Evolutionary conservation across 768 basidiomycete genomes (phyloP).

Genomic region (Auricularia sp.): DNA sequence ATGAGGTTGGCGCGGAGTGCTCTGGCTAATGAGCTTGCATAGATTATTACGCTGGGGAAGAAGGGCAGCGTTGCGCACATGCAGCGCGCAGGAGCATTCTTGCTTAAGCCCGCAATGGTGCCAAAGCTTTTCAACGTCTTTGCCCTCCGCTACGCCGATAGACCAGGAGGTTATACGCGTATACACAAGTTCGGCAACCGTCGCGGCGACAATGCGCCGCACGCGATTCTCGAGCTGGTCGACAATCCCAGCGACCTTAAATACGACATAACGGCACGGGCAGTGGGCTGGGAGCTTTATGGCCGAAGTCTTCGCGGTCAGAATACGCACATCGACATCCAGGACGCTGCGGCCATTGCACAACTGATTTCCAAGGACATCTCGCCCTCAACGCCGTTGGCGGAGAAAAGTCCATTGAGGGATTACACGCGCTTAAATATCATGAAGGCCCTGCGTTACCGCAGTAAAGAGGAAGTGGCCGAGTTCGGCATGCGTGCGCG

Average conservation of each 20-base stretch:
- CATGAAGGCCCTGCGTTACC: constrained; percentile 13
- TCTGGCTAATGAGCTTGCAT: constrained; percentile 1
- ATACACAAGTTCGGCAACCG: constrained; percentile 88
- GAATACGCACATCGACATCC: not conserved
- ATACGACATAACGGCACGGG: constrained; percentile 79
- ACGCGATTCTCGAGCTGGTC: constrained; percentile 88
- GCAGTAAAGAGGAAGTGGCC: not conserved
- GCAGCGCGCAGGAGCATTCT: constrained; percentile 63
- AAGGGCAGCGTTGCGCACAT: constrained; percentile 62
- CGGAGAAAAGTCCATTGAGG: not conserved
- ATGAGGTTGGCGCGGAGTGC: not conserved
- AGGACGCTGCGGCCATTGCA: not conserved
- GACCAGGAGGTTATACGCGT: constrained; percentile 92
- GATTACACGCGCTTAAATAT: constrained; percentile 11
- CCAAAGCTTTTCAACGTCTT: constrained; percentile 80
- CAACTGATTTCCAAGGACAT: not conserved
- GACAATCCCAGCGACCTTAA: constrained; percentile 85
- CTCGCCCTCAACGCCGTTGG: not conserved
- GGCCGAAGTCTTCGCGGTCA: constrained; percentile 9
- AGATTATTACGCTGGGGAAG: constrained; percentile 93
- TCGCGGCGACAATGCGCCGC: constrained; percentile 84
- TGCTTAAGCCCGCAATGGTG: constrained; percentile 59
- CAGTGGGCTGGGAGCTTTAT: constrained; percentile 72
- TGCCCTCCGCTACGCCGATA: constrained; percentile 64
- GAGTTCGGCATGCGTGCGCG: not conserved